Evolutionary conservation across 148 eudicot genomes (phyloP), one percentile per base, ranked within the genome.

Genomic region (Limonium bicolor): DNA sequence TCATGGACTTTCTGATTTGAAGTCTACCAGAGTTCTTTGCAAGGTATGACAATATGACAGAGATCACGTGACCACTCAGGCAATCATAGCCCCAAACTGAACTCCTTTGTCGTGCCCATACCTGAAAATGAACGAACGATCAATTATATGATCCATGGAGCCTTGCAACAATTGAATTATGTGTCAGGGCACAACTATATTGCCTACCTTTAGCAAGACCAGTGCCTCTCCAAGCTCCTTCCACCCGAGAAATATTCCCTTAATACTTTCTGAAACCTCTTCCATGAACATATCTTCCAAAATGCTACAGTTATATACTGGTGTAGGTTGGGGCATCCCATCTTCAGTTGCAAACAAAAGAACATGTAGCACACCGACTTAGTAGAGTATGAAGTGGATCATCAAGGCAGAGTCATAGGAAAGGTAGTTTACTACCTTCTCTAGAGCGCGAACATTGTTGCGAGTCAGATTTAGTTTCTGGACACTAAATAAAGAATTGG

Each of bases 61-160:
- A 56, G 15, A 90, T 58, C 30, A 80, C 53, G 46, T 70, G 74
- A 47, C 93, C 97, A 70, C 58, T 80, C 39, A 90, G 49, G 68
- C 93, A 80, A 67, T 90, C 95, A 67, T 80, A 66, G 50, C 69
- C 47, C 61, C 63, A 67, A 42, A 84, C 50, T 34, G 84, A 73
- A 67, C 80, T 68, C 63, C 94, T 77, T 41, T 84, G 90, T 39
- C 93, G 87, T 54, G 95, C 93, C 97, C 95, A 90, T 27, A 84
- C 81, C 97, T 90, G 57, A 47, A 80, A n/a, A n/a, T n/a, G n/a
- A n/a, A n/a, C n/a, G n/a, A n/a, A n/a, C n/a, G n/a, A n/a, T n/a
- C n/a, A n/a, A n/a, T n/a, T n/a, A n/a, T n/a, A n/a, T n/a, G n/a
- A n/a, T n/a, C n/a, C n/a, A n/a, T n/a, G n/a, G n/a, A n/a, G n/a